Conservation (phyloP, 768 basidiomycete genomes). For the Lentinula edodes region DNA sequence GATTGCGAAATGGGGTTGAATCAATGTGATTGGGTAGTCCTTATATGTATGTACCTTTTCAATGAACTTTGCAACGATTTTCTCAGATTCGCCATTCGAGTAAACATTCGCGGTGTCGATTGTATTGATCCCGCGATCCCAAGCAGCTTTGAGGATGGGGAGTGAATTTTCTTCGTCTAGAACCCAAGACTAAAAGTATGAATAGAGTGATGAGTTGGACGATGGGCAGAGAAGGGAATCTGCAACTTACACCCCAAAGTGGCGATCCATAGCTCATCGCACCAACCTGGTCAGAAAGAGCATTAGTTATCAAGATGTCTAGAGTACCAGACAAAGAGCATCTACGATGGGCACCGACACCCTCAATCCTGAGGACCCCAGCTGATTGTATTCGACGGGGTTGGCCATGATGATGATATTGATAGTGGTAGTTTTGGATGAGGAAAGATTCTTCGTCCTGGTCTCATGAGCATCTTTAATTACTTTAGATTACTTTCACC, state of each 20-base stretch:
- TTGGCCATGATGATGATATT: neutral
- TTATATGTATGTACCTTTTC: slow-evolving; percentile 17
- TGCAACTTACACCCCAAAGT: slow-evolving; percentile 10
- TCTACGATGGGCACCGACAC: slow-evolving; percentile 5
- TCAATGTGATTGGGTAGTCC: neutral
- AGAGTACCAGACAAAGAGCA: neutral
- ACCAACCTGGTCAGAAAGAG: slow-evolving; percentile 12
- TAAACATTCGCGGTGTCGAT: slow-evolving; percentile 34
- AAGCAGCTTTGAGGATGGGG: slow-evolving; percentile 44
- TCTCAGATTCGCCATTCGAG: slow-evolving; percentile 33
- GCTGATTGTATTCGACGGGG: neutral
- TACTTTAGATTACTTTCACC: too few relatives aligned
- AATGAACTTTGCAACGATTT: slow-evolving; percentile 37
- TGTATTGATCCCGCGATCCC: slow-evolving; percentile 29
- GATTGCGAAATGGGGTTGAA: slow-evolving; percentile 9
- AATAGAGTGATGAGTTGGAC: too few relatives aligned
- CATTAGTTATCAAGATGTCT: neutral
- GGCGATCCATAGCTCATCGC: slow-evolving; percentile 20
- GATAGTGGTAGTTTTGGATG: neutral
- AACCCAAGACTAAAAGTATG: slow-evolving; percentile 37
- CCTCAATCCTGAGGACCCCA: slow-evolving; percentile 1
- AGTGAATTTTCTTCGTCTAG: slow-evolving; percentile 39
- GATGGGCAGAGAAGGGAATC: neutral
- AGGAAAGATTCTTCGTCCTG: neutral
- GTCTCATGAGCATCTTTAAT: neutral